A percentile compares a stretch with the other conserved stretches of the same genome.
These are phyloP conservation scores for Kernera saxatilis DNA, from an alignment of 345 rosid species.

Conservation along the genomic window DNA sequence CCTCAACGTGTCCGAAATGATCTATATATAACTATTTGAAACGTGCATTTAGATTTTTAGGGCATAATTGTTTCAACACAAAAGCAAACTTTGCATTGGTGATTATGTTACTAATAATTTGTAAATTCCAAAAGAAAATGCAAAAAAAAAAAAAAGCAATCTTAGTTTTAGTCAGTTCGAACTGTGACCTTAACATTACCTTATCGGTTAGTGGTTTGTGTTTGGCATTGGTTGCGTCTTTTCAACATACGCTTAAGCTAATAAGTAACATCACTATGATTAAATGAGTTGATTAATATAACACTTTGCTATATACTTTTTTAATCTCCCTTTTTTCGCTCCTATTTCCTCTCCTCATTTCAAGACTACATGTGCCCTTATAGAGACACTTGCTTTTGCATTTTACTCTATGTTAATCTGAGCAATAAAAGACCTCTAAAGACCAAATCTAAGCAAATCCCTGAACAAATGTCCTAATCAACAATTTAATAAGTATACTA, in stretches of 20 bases:
- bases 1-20: not conserved
- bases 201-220: not conserved
- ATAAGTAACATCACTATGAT: not conserved
- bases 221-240: conserved; percentile 4
- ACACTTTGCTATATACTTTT: not conserved
- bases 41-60: not conserved
- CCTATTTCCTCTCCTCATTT: conserved; percentile 29
- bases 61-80: not conserved
- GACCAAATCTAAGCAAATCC: conserved; percentile 70
- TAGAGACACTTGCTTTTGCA: conserved; percentile 20
- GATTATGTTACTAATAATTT: not conserved
- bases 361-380: conserved; percentile 30
- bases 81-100: not conserved
- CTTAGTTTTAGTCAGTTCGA: not conserved
- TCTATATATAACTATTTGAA: not conserved
- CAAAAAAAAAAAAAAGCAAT: not conserved
- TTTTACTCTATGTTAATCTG: conserved; percentile 22
- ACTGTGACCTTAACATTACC: not conserved
- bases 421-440: conserved; percentile 28
- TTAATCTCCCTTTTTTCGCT: not conserved
- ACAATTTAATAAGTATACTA: not conserved
- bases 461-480: conserved; percentile 35
- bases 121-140: not conserved
- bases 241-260: conserved; percentile 2
- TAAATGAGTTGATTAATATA: conserved; percentile 2